phyloP scores from a whole-genome alignment of 352 stramenopile genomes.

The Pythium apleroticum region DNA sequence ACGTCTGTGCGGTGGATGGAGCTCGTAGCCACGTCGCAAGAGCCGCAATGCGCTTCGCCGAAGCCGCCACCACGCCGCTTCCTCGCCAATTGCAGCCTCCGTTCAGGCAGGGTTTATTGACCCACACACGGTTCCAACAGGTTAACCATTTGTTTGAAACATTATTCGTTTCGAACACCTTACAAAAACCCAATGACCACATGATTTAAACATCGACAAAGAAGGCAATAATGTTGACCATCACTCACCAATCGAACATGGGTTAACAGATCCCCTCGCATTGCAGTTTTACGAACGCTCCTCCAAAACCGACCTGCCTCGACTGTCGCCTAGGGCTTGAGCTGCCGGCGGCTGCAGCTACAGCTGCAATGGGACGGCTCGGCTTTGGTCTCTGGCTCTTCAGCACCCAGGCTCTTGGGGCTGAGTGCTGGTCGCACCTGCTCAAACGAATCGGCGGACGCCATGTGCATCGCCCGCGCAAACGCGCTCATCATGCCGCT shows the following conservation, averaged over 20 bases:
- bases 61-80: background rate
- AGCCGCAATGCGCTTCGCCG: background rate
- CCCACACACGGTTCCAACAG: background rate
- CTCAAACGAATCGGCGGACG: slow-evolving; percentile 4
- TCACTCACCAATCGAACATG: slow-evolving; percentile 11
- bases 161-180: background rate
- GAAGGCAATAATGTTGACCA: background rate
- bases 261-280: slow-evolving; percentile 4
- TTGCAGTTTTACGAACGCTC: too few species aligned
- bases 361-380: background rate
- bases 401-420: background rate
- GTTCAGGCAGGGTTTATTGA: background rate
- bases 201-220: too few species aligned
- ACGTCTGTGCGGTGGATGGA: background rate
- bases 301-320: background rate
- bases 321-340: background rate
- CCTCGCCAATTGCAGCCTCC: background rate
- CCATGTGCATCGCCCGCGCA: background rate
- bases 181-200: too few species aligned
- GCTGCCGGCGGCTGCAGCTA: slow-evolving; percentile 2
- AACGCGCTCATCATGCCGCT: slow-evolving; percentile 6
- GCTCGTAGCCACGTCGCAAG: background rate
- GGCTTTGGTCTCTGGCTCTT: background rate
- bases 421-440: slow-evolving; percentile 3
- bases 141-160: background rate